Base-by-base conservation (phyloP, 768 basidiomycete genomes). In the Mycena kentingensis region DNA sequence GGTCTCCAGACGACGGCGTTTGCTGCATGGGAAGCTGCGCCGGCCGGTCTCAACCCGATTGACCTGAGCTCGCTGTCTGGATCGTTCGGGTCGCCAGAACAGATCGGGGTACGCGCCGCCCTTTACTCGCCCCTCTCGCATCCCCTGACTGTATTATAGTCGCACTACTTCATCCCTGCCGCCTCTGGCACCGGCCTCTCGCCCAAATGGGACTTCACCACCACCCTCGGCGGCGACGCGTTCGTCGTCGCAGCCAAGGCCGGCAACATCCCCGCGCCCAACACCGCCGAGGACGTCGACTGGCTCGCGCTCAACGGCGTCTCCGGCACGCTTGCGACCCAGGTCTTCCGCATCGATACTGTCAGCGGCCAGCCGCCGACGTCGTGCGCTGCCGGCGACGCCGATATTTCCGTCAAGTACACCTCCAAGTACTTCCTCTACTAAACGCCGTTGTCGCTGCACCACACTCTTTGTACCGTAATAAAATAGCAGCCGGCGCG, bases 131-230 rank as follows among this genome's bases (percentile, higher is more conserved):
- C 28, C 8, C 4, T 53, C 39, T 32, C 27, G 60, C 63, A 29
- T 69, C 25, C n/a, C 24, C 13, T 44, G 6, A 21, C 21, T 16
- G n/a, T 15, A 8, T 28, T 19, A 8, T 28, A 57, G 50, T 52
- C 72, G 49, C 73, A 79, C 50, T 77, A 72, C 67, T 80, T 77
- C 58, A 67, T 75, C 37, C 64, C 61, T 2, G 70, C 70, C 56
- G 58, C 73, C 10, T 58, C 64, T 46, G 64, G 65, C 21, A 51
- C 57, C 1, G 67, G 66, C 22, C 43, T 70, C 43, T 62, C 63
- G 25, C 72, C 77, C 16, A 67, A 67, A 50, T 70, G 73, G 62
- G 78, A 77, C 61, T 74, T 74, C 60, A 67, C 67, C 26, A 60
- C 66, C 22, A 65, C 62, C 6, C 7, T 37, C 18, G 29, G 50